Conservation (phyloP, 495 filamentous ascomycete genomes). For the Hapsidospora chrysogenum region DNA sequence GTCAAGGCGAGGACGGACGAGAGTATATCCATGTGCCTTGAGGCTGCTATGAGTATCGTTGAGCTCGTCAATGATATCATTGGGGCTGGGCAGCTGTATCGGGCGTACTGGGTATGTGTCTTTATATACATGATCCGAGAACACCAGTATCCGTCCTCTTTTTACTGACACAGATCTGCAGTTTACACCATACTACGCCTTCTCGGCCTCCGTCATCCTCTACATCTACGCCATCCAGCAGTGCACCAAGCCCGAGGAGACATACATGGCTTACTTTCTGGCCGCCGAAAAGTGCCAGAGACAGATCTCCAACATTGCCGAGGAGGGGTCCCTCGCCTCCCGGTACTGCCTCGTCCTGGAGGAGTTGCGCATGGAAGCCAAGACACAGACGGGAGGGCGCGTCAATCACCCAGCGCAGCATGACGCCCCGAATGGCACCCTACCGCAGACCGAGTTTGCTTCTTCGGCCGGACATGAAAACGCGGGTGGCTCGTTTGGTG, state of each 20-base stretch:
- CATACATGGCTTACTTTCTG: slow-evolving; percentile 9
- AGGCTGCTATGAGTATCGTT: slow-evolving; percentile 10
- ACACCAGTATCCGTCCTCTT: no score
- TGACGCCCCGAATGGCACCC: not conserved
- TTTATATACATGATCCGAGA: not conserved
- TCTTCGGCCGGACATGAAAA: not conserved
- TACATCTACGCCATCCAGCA: slow-evolving; percentile 39
- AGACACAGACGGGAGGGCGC: slow-evolving; percentile 5
- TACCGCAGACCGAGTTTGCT: not conserved
- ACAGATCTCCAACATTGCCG: slow-evolving; percentile 10
- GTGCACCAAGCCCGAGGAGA: slow-evolving; percentile 2
- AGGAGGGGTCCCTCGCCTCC: slow-evolving; percentile 10
- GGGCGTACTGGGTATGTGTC: slow-evolving; percentile 11
- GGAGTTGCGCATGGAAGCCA: slow-evolving; percentile 24
- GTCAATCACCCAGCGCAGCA: not conserved
- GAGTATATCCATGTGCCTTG: slow-evolving; percentile 10
- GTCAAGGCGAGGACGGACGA: slow-evolving; percentile 5
- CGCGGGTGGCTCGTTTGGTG: not conserved
- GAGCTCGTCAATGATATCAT: slow-evolving; percentile 11
- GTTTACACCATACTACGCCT: slow-evolving; percentile 39
- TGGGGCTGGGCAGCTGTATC: slow-evolving; percentile 8
- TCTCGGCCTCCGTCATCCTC: slow-evolving; percentile 35
- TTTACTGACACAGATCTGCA: slow-evolving; percentile 13
- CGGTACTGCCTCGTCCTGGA: slow-evolving; percentile 24
- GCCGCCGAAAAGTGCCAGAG: slow-evolving; percentile 13